Evolutionary conservation across 1,139 yeast species (phyloP), one percentile per base, ranked within the genome.

Genomic region (Yamadazyma blattariae): DNA sequence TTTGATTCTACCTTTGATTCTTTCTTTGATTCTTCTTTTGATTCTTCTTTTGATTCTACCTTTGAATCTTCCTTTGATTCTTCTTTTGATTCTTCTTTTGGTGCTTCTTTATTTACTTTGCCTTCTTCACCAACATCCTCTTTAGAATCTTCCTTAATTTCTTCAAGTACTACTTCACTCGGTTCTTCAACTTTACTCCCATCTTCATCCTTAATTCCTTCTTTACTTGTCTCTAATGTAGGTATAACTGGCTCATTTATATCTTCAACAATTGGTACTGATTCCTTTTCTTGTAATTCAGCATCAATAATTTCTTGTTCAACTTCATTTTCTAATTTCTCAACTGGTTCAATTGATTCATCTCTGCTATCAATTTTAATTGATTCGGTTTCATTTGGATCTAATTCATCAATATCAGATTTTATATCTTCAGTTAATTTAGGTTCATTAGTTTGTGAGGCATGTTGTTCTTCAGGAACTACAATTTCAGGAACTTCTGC

Each of bases 41-140:
- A 11, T 12, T 15, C 32, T 12, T 21, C 21, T 22, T 25, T 11
- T 6, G 11, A 18, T 10, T 22, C 32, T n/a, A 14, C 32, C 14
- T 32, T 19, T 5, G 9, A 19, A 12, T 20, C 26, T 21, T 29
- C 31, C 25, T 29, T 22, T 4, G 13, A 27, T 5, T 21, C 26
- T 21, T 21, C 31, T 15, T 13, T 13, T 21, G 5, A 21, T 17
- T 16, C 29, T 25, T 26, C 23, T 20, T 29, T 25, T 19, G 26
- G 32, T 29, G 27, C 37, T 25, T 29, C 27, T 9, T 15, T 29
- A 17, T 17, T 25, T 14, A 23, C 33, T 31, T 32, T 26, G 6
- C 11, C 17, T 9, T 13, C 15, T 15, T 18, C 34, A 23, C 23
- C 15, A 13, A 21, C 32, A 25, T 29, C 14, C 16, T 13, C 31